Evolutionary conservation across 2,329 filamentous ascomycete species (phyloP).

Genomic region (Colletotrichum agaves): DNA sequence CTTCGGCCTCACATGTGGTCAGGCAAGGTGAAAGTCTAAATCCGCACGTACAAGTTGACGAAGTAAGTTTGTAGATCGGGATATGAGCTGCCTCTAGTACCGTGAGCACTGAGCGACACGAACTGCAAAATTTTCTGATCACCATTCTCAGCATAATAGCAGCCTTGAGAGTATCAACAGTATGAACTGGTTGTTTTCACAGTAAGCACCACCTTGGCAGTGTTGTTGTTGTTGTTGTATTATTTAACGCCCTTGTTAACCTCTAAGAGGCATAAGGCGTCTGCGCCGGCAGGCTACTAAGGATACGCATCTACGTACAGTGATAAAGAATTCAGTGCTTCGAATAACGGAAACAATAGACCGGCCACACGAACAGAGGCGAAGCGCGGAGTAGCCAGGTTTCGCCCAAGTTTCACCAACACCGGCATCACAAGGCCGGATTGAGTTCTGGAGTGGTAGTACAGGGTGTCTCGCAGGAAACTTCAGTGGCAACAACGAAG

Average conservation of each 20-base stretch:
- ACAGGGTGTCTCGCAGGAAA: neutral
- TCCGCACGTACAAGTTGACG: neutral
- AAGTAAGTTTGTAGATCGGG: neutral
- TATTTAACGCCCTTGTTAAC: too few species aligned
- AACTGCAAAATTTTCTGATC: too few species aligned
- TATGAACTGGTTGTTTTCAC: neutral
- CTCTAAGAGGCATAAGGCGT: too few species aligned
- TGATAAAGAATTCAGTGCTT: neutral
- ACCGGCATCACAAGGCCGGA: conserved; percentile 7
- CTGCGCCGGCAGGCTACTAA: too few species aligned
- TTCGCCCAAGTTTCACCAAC: conserved; percentile 30
- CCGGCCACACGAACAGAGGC: neutral
- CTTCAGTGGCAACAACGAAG: neutral
- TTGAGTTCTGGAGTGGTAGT: neutral
- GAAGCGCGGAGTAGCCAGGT: conserved; percentile 13
- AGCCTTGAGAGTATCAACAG: too few species aligned
- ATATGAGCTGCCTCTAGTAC: neutral
- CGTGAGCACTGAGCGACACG: neutral
- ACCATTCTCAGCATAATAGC: too few species aligned
- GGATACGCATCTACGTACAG: too few species aligned
- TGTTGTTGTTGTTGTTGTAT: too few species aligned
- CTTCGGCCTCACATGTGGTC: neutral
- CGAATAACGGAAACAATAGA: conserved; percentile 7
- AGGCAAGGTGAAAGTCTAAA: neutral
- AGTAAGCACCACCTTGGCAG: neutral